These are phyloP conservation scores for Melampsora americana DNA, from an alignment of 1,284 basidiomycete genomes.

Conservation along the genomic window DNA sequence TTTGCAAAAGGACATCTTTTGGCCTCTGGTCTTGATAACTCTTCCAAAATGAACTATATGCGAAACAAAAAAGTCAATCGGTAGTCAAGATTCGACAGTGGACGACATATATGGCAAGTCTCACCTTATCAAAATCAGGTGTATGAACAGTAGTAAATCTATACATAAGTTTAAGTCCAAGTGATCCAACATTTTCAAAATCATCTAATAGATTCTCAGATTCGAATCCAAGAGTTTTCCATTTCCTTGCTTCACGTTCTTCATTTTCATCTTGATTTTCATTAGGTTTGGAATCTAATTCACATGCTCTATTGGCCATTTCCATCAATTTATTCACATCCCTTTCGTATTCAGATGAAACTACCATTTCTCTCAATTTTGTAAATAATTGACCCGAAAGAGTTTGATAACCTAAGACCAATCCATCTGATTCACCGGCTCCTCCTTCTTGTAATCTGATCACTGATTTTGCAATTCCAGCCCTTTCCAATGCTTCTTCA, in stretches of 20 bases:
- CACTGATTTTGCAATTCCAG: conserved; percentile 56
- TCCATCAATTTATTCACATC: conserved; percentile 67
- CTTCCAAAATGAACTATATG: conserved; percentile 71
- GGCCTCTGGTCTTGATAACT: conserved; percentile 71
- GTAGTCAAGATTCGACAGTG: neutral
- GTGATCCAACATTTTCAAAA: conserved; percentile 76
- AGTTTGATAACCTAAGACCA: conserved; percentile 2
- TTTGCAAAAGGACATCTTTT: conserved; percentile 80
- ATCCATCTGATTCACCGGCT: conserved; percentile 29
- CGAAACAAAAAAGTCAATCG: neutral
- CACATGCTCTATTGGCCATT: conserved; percentile 66
- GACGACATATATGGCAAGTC: conserved; percentile 30
- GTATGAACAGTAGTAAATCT: conserved; percentile 69
- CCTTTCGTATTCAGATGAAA: conserved; percentile 59
- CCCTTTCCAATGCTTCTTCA: conserved; percentile 17
- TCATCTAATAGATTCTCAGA: conserved; percentile 75
- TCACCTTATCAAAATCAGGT: conserved; percentile 76
- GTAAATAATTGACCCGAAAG: neutral
- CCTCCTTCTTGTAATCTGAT: conserved; percentile 73
- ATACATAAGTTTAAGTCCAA: conserved; percentile 72
- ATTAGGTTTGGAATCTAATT: conserved; percentile 57
- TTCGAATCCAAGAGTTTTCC: conserved; percentile 74
- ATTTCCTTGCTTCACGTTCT: conserved; percentile 61
- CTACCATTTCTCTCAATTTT: neutral
- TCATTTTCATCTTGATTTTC: conserved; percentile 57